Conservation (phyloP, 2,329 filamentous ascomycete species). For the Colletotrichum musae region DNA sequence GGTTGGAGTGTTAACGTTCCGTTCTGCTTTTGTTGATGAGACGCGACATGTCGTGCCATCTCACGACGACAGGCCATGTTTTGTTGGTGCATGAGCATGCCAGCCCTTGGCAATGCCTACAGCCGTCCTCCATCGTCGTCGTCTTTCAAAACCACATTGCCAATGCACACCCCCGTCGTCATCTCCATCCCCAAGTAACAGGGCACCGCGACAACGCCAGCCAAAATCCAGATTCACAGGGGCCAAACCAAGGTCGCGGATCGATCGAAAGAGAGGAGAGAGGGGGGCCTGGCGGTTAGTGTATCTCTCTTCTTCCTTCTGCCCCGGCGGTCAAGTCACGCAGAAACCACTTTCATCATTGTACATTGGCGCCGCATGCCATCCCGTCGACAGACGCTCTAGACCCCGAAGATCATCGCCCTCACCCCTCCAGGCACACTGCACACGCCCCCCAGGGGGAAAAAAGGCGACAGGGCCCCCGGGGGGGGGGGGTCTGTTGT, state of each 20-base stretch:
- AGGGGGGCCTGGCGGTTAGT: not conserved
- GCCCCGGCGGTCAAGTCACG: conserved; percentile 26
- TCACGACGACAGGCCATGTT: not conserved
- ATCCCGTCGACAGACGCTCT: conserved; percentile 30
- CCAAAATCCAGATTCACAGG: conserved; percentile 15
- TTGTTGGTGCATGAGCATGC: not conserved
- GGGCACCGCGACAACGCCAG: not conserved
- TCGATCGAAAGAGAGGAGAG: conserved; percentile 10
- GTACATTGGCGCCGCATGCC: conserved; percentile 35
- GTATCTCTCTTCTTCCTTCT: not conserved
- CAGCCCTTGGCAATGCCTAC: conserved; percentile 13
- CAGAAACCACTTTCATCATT: conserved; percentile 28
- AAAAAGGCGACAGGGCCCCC: no score
- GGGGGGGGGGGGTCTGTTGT: not conserved
- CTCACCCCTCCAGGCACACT: not conserved
- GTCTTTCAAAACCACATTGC: no score
- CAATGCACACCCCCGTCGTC: conserved; percentile 6
- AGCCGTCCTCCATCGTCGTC: not conserved
- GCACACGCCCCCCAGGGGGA: not conserved
- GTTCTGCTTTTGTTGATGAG: not conserved
- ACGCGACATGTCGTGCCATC: not conserved
- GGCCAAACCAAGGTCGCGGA: conserved; percentile 21
- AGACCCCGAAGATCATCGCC: conserved; percentile 25
- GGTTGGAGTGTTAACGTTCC: not conserved
- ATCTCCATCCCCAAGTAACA: not conserved